phyloP scores from a whole-genome alignment of 495 filamentous ascomycete species.

The Penicillium egyptiacum region DNA sequence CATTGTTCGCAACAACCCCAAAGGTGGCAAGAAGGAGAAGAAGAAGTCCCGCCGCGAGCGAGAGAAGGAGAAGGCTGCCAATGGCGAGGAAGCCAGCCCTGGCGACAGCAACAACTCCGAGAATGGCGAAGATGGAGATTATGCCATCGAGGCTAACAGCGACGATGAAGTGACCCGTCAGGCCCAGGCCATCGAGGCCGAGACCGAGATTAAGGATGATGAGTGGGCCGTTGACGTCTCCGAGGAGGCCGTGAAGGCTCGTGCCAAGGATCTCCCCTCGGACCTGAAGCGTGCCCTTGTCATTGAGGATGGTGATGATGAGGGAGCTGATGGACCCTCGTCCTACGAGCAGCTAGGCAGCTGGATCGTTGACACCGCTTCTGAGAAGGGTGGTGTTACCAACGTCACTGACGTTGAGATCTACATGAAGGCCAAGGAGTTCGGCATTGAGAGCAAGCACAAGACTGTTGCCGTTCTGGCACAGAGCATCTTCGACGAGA shows the following conservation, averaged over 20 bases:
- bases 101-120: constrained; percentile 74
- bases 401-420: constrained; percentile 84
- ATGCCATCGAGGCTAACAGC: constrained; percentile 71
- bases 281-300: constrained; percentile 89
- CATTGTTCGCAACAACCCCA: constrained; percentile 93
- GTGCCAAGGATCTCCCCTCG: constrained; percentile 82
- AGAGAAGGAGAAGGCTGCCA: constrained; percentile 66
- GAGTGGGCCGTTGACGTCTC: constrained; percentile 96
- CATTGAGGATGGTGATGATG: constrained; percentile 81
- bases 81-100: constrained; percentile 69
- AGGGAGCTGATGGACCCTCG: constrained; percentile 77
- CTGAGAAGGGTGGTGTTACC: constrained; percentile 66
- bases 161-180: constrained; percentile 91
- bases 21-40: constrained; percentile 95
- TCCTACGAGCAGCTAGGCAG: constrained; percentile 89
- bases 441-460: constrained; percentile 94
- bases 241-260: constrained; percentile 89
- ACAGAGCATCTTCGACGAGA: constrained; percentile 89
- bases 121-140: constrained; percentile 63
- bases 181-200: constrained; percentile 69
- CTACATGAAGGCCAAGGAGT: constrained; percentile 90
- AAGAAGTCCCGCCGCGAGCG: constrained; percentile 76
- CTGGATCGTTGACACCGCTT: constrained; percentile 81
- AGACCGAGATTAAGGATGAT: constrained; percentile 71
- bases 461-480: constrained; percentile 88